Base-by-base conservation (phyloP, 2,329 filamentous ascomycete genomes). In the Xylariaceae sp. region DNA sequence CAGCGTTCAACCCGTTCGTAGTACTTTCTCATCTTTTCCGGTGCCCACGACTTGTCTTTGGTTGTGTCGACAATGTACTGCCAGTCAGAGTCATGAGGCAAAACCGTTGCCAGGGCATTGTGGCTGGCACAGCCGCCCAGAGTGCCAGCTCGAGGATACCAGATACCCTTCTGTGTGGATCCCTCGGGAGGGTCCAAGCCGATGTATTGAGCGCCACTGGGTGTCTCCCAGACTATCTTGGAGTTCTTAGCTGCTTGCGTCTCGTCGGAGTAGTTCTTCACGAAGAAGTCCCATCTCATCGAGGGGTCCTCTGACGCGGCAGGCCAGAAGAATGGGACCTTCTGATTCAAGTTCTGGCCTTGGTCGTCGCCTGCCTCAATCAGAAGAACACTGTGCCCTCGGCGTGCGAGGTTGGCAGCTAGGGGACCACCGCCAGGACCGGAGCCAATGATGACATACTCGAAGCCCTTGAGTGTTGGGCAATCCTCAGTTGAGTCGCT, bases 231-330 rank as follows among this genome's bases (percentile, higher is more conserved):
- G 2, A 75, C 74, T 39, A 77, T 78, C 69, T 85, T 84, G 57
- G 65, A 76, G 61, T 85, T 39, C 19, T 31, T 40, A 12, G 22
- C 22, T 2, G 45, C 45, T 31, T 47, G 71, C 14, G 64, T 62
- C 35, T 78, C 67, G 50, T 83, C 74, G 12, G 72, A 68, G 58
- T 82, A 84, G 62, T 85, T 81, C 38, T 73, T 73, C 36, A 84
- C 80, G 53, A 76, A 85, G 65, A 81, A 84, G 67, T 83, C 77
- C 82, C 82, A 85, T 31, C 72, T 64, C 57, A 81, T 71, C n/a
- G 71, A 69, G 11, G 69, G 67, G 51, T 83, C 77, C 56, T 83
- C 76, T 15, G 77, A 79, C 2, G 75, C 71, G 35, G 72, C 69
- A 35, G 73, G 71, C 12, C 74, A 73, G 61, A 76, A 75, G 1